These are phyloP conservation scores for Darksidea phi DNA, from an alignment of 495 filamentous ascomycete species.

Conservation along the genomic window DNA sequence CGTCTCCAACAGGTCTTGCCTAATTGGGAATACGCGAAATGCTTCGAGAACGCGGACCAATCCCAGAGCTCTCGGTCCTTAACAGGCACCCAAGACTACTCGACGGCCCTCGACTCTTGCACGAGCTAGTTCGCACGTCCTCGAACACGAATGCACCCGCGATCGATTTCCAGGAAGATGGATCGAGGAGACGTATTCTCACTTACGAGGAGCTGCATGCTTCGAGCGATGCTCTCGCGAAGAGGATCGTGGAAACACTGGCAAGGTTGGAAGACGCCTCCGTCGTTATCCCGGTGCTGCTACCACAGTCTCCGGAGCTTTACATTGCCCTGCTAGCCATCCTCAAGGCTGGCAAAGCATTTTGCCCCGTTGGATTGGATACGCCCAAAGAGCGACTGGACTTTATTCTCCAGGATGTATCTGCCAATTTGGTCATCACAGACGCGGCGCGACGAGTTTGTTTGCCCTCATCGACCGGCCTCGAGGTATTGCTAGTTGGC, in stretches of 20 bases:
- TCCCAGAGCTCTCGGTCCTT: constrained; percentile 54
- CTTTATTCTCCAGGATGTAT: constrained; percentile 71
- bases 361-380: constrained; percentile 74
- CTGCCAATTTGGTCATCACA: constrained; percentile 41
- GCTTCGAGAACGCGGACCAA: constrained; percentile 21
- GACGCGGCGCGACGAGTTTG: constrained; percentile 7
- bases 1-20: background rate
- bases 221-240: constrained; percentile 47
- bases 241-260: constrained; percentile 13
- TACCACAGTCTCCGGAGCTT: constrained; percentile 67
- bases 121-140: constrained; percentile 55
- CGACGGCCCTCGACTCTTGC: constrained; percentile 62
- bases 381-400: constrained; percentile 67
- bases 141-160: constrained; percentile 42
- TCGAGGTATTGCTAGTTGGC: constrained; percentile 22
- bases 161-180: constrained; percentile 59
- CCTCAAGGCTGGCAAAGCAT: constrained; percentile 73
- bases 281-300: constrained; percentile 65
- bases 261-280: constrained; percentile 12
- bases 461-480: constrained; percentile 12
- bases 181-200: constrained; percentile 48
- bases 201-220: constrained; percentile 62
- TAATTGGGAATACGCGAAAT: constrained; percentile 16
- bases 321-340: constrained; percentile 72
- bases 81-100: constrained; percentile 57